Conservation (phyloP, 768 basidiomycete species). For the Russula foetens region DNA sequence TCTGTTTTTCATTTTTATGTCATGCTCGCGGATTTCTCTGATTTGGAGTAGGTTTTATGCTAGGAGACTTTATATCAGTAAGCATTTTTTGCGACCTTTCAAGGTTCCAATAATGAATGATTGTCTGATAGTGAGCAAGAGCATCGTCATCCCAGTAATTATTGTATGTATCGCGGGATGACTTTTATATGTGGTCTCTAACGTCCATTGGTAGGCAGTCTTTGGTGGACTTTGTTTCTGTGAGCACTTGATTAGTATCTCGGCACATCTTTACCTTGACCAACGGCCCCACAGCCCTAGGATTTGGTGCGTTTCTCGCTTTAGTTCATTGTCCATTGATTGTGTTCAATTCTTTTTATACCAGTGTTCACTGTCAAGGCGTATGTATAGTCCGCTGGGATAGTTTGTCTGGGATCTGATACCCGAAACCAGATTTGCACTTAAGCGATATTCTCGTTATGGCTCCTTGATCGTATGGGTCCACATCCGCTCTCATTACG, state of each 20-base stretch:
- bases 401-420: not conserved
- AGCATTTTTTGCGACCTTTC: not conserved
- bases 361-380: slow-evolving; percentile 41
- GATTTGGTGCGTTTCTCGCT: slow-evolving; percentile 20
- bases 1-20: not conserved
- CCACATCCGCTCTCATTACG: not conserved
- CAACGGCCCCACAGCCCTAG: slow-evolving; percentile 13
- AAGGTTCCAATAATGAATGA: not conserved
- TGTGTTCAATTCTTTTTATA: not conserved
- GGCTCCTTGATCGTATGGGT: slow-evolving; percentile 28
- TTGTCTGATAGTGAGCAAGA: not conserved
- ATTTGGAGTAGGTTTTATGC: not conserved
- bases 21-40: not conserved
- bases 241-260: slow-evolving; percentile 20
- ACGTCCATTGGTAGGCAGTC: slow-evolving; percentile 19
- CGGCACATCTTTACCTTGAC: not conserved
- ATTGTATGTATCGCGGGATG: not conserved
- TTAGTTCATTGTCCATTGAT: not conserved
- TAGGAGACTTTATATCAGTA: not conserved
- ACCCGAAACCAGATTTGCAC: slow-evolving; percentile 11
- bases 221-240: slow-evolving; percentile 38
- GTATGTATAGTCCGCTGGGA: slow-evolving; percentile 24
- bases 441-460: slow-evolving; percentile 30
- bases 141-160: not conserved
- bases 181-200: not conserved